phyloP scores from a whole-genome alignment of 2,329 filamentous ascomycete genomes.

The Huntiella omanensis region DNA sequence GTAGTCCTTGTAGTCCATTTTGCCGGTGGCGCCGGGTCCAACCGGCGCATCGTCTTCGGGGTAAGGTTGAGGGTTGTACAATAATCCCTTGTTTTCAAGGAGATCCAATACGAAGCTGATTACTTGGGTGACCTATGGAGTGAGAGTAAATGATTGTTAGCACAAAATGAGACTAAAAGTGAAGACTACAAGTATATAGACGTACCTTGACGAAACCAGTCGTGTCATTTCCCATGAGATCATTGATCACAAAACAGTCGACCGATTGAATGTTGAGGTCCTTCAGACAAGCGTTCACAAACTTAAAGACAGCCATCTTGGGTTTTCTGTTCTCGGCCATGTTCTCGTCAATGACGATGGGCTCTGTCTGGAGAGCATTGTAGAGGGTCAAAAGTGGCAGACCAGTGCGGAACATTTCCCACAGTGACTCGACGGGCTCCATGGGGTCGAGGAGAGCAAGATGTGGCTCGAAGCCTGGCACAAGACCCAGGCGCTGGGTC shows the following conservation, averaged over 20 bases:
- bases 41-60: slow-evolving; percentile 30
- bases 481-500: slow-evolving; percentile 60
- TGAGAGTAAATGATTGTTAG: slow-evolving; percentile 4
- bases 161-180: neutral
- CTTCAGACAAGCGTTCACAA: slow-evolving; percentile 72
- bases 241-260: slow-evolving; percentile 80
- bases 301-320: slow-evolving; percentile 81
- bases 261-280: slow-evolving; percentile 61
- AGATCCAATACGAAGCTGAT: slow-evolving; percentile 85
- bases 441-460: slow-evolving; percentile 52
- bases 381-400: slow-evolving; percentile 75
- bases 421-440: slow-evolving; percentile 73
- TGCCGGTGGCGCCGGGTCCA: slow-evolving; percentile 33
- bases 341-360: slow-evolving; percentile 47
- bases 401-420: slow-evolving; percentile 70
- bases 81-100: slow-evolving; percentile 56
- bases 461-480: slow-evolving; percentile 65
- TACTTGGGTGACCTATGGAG: slow-evolving; percentile 53
- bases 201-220: slow-evolving; percentile 87
- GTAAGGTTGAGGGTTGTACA: slow-evolving; percentile 42
- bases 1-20: slow-evolving; percentile 63
- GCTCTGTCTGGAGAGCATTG: slow-evolving; percentile 59
- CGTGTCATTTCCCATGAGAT: slow-evolving; percentile 84
- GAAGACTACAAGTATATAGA: slow-evolving; percentile 6
- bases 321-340: slow-evolving; percentile 53